Evolutionary conservation across 1,139 yeast species (phyloP), one percentile per base, ranked within the genome.

Genomic region (Suhomyces maxii): DNA sequence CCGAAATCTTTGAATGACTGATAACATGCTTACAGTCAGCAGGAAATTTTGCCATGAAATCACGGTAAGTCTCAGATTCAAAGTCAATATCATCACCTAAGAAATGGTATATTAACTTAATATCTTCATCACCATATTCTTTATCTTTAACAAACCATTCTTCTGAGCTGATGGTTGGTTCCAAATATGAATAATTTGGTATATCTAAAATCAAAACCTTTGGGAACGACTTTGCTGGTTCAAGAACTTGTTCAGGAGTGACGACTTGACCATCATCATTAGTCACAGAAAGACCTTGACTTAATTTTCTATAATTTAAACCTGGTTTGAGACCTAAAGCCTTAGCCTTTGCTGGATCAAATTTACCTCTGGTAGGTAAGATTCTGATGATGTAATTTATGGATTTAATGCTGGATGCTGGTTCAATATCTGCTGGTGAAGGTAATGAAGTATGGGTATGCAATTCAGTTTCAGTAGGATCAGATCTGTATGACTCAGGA

Each of bases 281-380:
- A 0, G 75, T 65, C 1, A 93, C 83, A 0, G 81, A 49, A 32
- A 76, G 61, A 1, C 95, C 95, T 12, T 70, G 70, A 8, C 93
- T 76, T 45, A 93, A 73, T 14, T 71, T 63, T 11, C 83, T 77
- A 61, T 73, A 89, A 34, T 76, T 61, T 6, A 74, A 69, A 0
- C 96, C 93, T 2, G 81, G 80, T 31, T 84, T 84, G 5, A 93
- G 78, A 0, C 95, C 93, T 26, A 90, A 68, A 34, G 69, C 79
- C 33, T 67, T 71, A 0, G 98, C 98, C 55, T 76, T 82, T 7
- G 71, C 68, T 0, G 82, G 80, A 51, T 83, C 73, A 58, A 95
- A 93, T 58, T 79, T 86, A 0, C 99, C 99, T 55, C 97, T 73
- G 0, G 82, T 70, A 0, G 95, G 84, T 34, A 79, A 70, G 39